Conservation (phyloP, 148 eudicot genomes). For the Rhododendron kiyosumense region DNA sequence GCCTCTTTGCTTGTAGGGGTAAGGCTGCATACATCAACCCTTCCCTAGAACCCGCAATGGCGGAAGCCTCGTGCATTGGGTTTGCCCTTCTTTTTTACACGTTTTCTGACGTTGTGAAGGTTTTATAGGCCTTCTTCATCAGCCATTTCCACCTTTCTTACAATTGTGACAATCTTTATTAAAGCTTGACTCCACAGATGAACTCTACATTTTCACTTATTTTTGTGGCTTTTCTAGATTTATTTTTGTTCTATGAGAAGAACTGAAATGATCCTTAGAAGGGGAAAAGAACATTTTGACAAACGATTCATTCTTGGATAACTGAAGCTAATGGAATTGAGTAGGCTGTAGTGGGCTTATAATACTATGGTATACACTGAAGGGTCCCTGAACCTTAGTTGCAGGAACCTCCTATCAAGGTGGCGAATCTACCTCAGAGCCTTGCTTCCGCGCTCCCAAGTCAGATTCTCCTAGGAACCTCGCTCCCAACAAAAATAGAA, state of each 20-base stretch:
- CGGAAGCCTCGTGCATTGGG: too few relatives aligned
- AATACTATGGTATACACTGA: background rate
- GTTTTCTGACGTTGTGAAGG: background rate
- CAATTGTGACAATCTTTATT: background rate
- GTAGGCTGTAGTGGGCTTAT: background rate
- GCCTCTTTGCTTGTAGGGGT: too few relatives aligned
- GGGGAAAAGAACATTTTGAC: background rate
- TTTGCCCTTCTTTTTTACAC: too few relatives aligned
- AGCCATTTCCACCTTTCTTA: background rate
- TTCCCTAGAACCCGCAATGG: too few relatives aligned
- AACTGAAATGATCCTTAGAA: background rate
- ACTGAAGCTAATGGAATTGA: background rate
- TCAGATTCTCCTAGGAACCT: background rate
- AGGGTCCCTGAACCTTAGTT: background rate
- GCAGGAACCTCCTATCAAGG: background rate
- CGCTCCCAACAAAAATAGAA: background rate
- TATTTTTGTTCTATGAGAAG: background rate
- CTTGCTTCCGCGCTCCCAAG: background rate
- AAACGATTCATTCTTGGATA: background rate
- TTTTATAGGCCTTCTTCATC: background rate
- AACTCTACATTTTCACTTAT: background rate
- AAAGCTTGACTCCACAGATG: background rate
- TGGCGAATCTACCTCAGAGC: background rate
- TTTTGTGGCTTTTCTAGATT: background rate
- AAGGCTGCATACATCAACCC: too few relatives aligned